Evolutionary conservation across 2,329 filamentous ascomycete species (phyloP), one percentile per base, ranked within the genome.

Genomic region (Arthrobotrys entomopaga): DNA sequence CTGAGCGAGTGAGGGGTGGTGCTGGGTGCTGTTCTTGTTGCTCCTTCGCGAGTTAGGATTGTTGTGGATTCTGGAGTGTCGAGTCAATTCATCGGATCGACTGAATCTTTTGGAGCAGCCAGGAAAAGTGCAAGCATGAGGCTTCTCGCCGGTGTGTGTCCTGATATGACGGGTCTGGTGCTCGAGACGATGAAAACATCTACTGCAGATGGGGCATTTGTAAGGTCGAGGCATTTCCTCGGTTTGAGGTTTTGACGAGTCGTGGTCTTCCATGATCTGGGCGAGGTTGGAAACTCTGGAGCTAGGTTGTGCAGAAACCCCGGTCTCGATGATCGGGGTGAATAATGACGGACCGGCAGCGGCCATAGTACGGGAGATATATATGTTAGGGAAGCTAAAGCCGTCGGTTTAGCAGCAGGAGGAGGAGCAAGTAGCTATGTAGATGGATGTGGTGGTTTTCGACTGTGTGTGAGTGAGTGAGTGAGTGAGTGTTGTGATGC

Each of bases 81-180:
- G 90, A 76, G 95, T 99, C 78, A 99, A 86, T 84, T 99, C 94
- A 81, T 99, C 94, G 11, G 94, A 97, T 77, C 94, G 90, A 77
- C 92, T 96, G 85, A 99, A 98, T 80, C 94, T 92, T 84, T 98
- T 98, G 79, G 91, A 94, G 88, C 94, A 98, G 79, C 93, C 93
- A 2, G 92, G 93, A 80, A 94, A 97, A 81, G 92, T 90, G 87
- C 94, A 99, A 76, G 91, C 93, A 80, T 98, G 95, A 54, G 94
- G 94, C 86, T 98, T 99, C 85, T 99, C 94, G 79, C 94, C 95
- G 0, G 94, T 99, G 83, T 99, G 94, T 5, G 95, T 98, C 79
- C 94, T 89, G 81, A 98, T 98, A 83, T 99, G 94, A 79, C 89
- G 83, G 72, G 88, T 90, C 86, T 97, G 94, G 82, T 98, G 94